A percentile compares a stretch with the other conserved stretches of the same genome.
Conservation (phyloP, 495 filamentous ascomycete species). For the Xylaria cubensis region DNA sequence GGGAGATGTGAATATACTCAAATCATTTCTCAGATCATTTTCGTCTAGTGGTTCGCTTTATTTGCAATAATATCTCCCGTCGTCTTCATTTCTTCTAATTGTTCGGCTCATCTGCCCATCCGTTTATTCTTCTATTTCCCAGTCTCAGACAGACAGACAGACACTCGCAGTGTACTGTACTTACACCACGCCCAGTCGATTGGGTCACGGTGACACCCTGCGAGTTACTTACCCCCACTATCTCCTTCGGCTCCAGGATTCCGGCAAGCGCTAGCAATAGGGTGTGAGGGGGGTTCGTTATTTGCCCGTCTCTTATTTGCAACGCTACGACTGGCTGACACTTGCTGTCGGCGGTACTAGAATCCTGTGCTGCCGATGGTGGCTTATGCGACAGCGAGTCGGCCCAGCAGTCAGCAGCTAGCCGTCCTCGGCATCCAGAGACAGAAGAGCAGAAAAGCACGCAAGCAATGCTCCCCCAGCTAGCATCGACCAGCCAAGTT, state of each 20-base stretch:
- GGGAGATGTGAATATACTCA: slow-evolving; percentile 11
- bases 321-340: slow-evolving; percentile 2
- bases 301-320: neutral
- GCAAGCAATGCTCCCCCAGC: slow-evolving; percentile 29
- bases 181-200: neutral
- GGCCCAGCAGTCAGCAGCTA: slow-evolving; percentile 12
- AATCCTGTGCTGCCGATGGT: neutral
- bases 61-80: neutral
- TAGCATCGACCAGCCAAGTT: slow-evolving; percentile 22
- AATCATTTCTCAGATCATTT: slow-evolving; percentile 7
- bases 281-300: neutral
- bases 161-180: neutral
- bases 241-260: slow-evolving; percentile 13
- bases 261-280: slow-evolving; percentile 9
- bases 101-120: neutral
- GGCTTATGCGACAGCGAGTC: slow-evolving; percentile 14
- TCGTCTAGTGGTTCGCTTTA: slow-evolving; percentile 7
- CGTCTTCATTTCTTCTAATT: neutral
- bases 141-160: neutral
- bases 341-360: neutral
- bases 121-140: neutral
- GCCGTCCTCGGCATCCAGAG: slow-evolving; percentile 13
- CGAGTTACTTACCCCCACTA: neutral
- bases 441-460: neutral
- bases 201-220: slow-evolving; percentile 19